A percentile compares a stretch with the other conserved stretches of the same genome.
Evolutionary conservation across 2,329 filamentous ascomycete genomes (phyloP).

Genomic region (Aspergillus proliferans): DNA sequence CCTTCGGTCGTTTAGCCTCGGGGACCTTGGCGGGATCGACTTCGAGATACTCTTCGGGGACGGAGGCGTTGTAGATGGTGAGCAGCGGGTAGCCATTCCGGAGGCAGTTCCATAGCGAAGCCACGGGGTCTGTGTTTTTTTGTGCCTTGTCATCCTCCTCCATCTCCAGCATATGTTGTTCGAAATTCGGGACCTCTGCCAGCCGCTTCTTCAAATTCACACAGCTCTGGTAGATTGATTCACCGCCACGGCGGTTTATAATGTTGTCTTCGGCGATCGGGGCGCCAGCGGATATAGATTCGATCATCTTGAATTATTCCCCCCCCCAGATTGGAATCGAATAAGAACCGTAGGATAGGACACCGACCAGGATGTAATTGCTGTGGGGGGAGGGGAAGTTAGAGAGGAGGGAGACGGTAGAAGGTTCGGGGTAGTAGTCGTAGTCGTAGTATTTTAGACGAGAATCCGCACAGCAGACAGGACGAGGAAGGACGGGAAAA

Average conservation of each 20-base stretch:
- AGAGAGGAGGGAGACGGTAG: not conserved
- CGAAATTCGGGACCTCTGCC: constrained; percentile 75
- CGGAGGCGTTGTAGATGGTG: constrained; percentile 79
- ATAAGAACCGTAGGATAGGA: not conserved
- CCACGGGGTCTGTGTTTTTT: constrained; percentile 69
- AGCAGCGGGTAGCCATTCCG: constrained; percentile 77
- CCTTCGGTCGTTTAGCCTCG: constrained; percentile 74
- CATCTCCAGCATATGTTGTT: constrained; percentile 65
- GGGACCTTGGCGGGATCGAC: constrained; percentile 58
- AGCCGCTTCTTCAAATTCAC: constrained; percentile 76
- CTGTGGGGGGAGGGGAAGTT: constrained; percentile 2
- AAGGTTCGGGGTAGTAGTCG: constrained; percentile 17
- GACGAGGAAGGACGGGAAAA: constrained; percentile 10
- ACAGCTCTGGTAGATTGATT: constrained; percentile 94
- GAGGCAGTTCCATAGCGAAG: constrained; percentile 82
- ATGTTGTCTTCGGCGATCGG: constrained; percentile 76
- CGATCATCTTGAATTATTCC: constrained; percentile 27
- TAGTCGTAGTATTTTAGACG: constrained; percentile 6
- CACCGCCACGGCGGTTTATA: constrained; percentile 94
- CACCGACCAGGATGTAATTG: constrained; percentile 5
- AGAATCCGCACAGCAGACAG: constrained; percentile 29
- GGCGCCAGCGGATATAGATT: constrained; percentile 27
- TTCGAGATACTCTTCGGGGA: constrained; percentile 61
- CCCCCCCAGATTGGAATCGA: constrained; percentile 10
- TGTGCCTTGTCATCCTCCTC: constrained; percentile 60